Conservation (phyloP, 169 alveolate genomes). For the Plasmodium malariae region DNA sequence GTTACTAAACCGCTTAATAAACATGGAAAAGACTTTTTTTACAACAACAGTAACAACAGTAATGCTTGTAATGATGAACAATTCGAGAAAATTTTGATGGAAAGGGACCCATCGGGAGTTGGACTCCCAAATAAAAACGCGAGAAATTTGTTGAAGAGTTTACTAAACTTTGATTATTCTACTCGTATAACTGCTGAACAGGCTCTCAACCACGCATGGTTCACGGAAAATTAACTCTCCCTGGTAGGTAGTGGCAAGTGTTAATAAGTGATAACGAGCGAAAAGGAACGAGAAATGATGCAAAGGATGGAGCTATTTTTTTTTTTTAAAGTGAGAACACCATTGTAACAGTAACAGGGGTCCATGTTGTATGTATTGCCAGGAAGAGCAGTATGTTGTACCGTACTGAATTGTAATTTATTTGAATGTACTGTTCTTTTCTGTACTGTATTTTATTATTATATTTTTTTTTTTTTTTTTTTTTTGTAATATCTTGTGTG, state of each 20-base stretch:
- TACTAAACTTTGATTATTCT: slow-evolving; percentile 84
- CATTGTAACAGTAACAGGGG: no score
- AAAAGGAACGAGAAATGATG: background rate
- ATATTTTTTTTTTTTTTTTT: no score
- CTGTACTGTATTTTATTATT: no score
- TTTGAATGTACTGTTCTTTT: no score
- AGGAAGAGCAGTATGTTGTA: no score
- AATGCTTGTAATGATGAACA: slow-evolving; percentile 50
- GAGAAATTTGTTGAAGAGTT: slow-evolving; percentile 82
- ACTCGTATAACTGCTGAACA: slow-evolving; percentile 86
- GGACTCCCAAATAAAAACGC: slow-evolving; percentile 79
- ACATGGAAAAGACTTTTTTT: no score
- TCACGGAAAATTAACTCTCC: slow-evolving; percentile 20
- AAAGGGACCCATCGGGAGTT: slow-evolving; percentile 71
- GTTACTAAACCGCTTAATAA: background rate
- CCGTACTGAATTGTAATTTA: no score
- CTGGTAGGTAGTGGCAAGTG: no score
- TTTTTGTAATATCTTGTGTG: no score
- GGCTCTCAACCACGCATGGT: slow-evolving; percentile 88
- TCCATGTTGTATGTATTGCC: no score
- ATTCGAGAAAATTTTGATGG: slow-evolving; percentile 36
- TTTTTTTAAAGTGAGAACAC: no score
- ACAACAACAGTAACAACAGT: background rate
- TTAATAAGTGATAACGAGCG: background rate
- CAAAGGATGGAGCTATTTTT: no score